Conservation (phyloP, 495 filamentous ascomycete genomes). For the Aspergillus olivimuriae region DNA sequence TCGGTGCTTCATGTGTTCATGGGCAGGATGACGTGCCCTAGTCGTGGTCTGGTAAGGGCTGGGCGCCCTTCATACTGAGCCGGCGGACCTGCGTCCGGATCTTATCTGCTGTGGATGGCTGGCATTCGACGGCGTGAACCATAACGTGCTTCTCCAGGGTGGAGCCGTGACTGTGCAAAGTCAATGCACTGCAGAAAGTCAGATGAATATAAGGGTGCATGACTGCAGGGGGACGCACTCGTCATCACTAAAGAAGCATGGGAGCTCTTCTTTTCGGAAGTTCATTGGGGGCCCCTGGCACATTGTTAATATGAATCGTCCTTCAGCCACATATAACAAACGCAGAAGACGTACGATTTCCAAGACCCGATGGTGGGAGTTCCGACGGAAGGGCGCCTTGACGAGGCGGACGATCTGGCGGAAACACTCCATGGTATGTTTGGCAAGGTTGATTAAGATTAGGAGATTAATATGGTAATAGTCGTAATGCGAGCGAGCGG, state of each 20-base stretch:
- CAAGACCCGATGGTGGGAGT: slow-evolving; percentile 22
- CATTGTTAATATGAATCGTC: not conserved
- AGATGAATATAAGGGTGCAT: no score
- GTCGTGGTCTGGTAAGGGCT: slow-evolving; percentile 17
- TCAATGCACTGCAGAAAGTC: slow-evolving; percentile 31
- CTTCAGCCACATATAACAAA: not conserved
- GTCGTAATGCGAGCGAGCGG: not conserved
- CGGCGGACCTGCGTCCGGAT: slow-evolving; percentile 28
- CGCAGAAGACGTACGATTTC: slow-evolving; percentile 40
- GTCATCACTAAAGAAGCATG: slow-evolving; percentile 36
- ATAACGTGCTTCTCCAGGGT: slow-evolving; percentile 27
- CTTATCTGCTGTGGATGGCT: slow-evolving; percentile 26
- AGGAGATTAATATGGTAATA: slow-evolving; percentile 8
- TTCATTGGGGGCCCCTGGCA: slow-evolving; percentile 38
- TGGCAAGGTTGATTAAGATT: not conserved
- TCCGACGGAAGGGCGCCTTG: slow-evolving; percentile 30
- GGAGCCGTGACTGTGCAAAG: slow-evolving; percentile 29
- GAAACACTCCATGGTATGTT: slow-evolving; percentile 34
- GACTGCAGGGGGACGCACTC: slow-evolving; percentile 34
- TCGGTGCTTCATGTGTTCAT: no score
- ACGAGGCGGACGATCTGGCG: slow-evolving; percentile 32
- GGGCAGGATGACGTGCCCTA: not conserved
- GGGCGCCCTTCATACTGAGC: slow-evolving; percentile 25
- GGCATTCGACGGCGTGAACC: slow-evolving; percentile 20
- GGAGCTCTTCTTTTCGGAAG: slow-evolving; percentile 41